These are phyloP conservation scores for Drechslera avenae DNA, from an alignment of 2,329 filamentous ascomycete genomes.

Conservation along the genomic window DNA sequence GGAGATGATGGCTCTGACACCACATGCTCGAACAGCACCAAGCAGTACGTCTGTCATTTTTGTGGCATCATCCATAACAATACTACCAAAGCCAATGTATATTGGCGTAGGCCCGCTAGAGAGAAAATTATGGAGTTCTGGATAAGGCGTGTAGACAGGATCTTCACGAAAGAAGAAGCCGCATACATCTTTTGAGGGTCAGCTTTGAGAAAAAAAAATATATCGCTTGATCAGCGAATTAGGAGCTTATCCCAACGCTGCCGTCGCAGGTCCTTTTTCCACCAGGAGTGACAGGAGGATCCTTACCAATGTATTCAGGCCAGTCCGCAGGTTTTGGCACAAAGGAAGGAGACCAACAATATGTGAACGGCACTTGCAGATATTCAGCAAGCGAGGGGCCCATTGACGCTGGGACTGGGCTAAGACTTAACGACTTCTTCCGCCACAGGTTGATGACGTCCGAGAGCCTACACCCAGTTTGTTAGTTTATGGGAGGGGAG, in stretches of 20 bases:
- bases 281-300: too few species aligned
- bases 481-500: too few species aligned
- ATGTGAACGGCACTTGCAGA: constrained; percentile 52
- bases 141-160: constrained; percentile 48
- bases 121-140: constrained; percentile 52
- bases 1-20: constrained; percentile 58
- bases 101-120: constrained; percentile 57
- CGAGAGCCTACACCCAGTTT: too few species aligned
- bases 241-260: too few species aligned
- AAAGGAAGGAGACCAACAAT: constrained; percentile 53
- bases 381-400: constrained; percentile 44
- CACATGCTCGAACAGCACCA: constrained; percentile 48
- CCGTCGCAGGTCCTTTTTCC: too few species aligned
- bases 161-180: constrained; percentile 55
- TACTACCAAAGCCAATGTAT: constrained; percentile 64
- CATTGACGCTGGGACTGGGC: constrained; percentile 32
- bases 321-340: constrained; percentile 30
- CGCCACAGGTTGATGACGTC: constrained; percentile 55
- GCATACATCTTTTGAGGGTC: constrained; percentile 35
- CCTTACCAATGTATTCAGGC: constrained; percentile 11
- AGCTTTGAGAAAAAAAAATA: too few species aligned
- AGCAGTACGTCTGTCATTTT: constrained; percentile 53
- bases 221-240: too few species aligned
- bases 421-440: constrained; percentile 46
- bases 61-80: constrained; percentile 59